Conservation (phyloP, 305 asterid species). For the Fraxinus sp. region DNA sequence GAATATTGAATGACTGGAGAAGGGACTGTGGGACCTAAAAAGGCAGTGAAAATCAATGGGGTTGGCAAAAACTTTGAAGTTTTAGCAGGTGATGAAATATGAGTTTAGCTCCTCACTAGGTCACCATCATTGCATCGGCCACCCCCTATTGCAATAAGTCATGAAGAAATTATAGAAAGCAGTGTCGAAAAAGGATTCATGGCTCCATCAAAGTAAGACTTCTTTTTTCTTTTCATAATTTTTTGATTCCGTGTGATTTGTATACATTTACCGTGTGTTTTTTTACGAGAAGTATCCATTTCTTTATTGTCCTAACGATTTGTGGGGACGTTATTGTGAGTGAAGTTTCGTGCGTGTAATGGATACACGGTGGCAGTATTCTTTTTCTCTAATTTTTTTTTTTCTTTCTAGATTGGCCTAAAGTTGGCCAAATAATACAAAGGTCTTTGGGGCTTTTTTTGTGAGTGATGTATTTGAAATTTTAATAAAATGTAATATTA, state of each 20-base stretch:
- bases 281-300: constrained; percentile 50
- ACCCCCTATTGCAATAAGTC: constrained; percentile 13
- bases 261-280: constrained; percentile 39
- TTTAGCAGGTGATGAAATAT: constrained; percentile 32
- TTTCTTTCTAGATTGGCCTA: constrained; percentile 41
- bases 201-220: constrained; percentile 19
- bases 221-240: not conserved
- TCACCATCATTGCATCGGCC: constrained; percentile 30
- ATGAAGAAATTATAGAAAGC: not conserved
- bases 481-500: not conserved
- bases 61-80: constrained; percentile 32
- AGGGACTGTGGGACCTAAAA: constrained; percentile 46
- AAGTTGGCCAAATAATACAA: constrained; percentile 50
- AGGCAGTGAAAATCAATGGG: constrained; percentile 24
- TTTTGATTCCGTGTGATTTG: constrained; percentile 52
- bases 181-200: constrained; percentile 19
- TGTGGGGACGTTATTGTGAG: constrained; percentile 37
- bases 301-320: constrained; percentile 42
- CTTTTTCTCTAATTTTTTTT: constrained; percentile 3
- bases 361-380: constrained; percentile 40
- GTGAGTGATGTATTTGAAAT: constrained; percentile 5
- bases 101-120: constrained; percentile 34
- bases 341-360: constrained; percentile 44
- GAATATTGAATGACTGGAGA: constrained; percentile 35
- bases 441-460: constrained; percentile 88